Evolutionary conservation across 106 monocot species (phyloP).

Genomic region (Dendrobium chrysotoxum): DNA sequence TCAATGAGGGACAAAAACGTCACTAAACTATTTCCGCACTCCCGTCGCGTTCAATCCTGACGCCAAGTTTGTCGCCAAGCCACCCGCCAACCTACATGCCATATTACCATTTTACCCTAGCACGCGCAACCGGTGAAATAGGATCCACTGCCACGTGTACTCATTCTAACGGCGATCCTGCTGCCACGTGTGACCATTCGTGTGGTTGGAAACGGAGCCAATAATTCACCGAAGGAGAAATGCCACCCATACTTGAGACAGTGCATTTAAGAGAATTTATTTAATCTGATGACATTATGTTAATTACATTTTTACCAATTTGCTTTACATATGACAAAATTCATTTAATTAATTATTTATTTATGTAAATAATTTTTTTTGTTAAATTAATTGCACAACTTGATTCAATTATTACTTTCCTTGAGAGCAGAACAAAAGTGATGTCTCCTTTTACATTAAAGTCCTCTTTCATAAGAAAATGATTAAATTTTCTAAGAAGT

Average conservation of each 20-base stretch:
- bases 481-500: too few relatives aligned
- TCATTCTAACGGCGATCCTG: background rate
- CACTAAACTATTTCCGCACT: background rate
- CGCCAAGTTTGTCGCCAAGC: background rate
- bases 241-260: background rate
- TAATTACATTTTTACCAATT: background rate
- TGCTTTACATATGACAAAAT: background rate
- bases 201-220: background rate
- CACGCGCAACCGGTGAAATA: background rate
- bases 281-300: background rate
- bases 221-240: background rate
- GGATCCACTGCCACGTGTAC: background rate
- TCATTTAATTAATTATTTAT: background rate
- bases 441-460: too few relatives aligned
- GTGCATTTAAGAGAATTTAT: constrained; percentile 9
- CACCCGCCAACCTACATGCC: background rate
- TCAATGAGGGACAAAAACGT: too few relatives aligned
- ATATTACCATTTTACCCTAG: background rate
- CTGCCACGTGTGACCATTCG: background rate
- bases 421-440: too few relatives aligned
- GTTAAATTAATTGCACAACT: background rate
- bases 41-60: background rate
- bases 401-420: background rate
- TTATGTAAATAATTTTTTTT: background rate
- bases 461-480: too few relatives aligned